Evolutionary conservation across 139 green algal genomes (phyloP), one percentile per base, ranked within the genome.

Genomic region (Limnomonas spitsbergensis): DNA sequence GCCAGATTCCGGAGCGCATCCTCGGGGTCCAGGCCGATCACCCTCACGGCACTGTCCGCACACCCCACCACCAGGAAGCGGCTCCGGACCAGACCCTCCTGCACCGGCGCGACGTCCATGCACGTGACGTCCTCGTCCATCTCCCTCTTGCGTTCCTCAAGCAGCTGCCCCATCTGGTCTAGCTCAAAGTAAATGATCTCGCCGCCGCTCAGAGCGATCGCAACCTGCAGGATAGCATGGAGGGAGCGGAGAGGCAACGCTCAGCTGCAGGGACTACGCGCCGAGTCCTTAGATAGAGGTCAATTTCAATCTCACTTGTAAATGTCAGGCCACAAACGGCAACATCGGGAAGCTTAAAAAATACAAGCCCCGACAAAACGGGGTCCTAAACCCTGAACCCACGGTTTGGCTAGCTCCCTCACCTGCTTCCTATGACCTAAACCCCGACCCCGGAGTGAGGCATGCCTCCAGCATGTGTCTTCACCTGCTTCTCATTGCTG

Each of bases 171-270:
- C 66, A 90, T 89, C 35, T 81, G 24, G 69, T 95, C 93, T 76
- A 99, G 90, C 90, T 99, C 96, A 81, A 99, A 99, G 80, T 98
- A 97, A 27, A 97, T 88, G 77, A 99, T 53, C 77, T 98, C 92
- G 7, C 95, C 95, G 26, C 94, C 95, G 29, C 85, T 77, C n/a
- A 98, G 84, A 20, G 93, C 90, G 20, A 97, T 91, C 24, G 92
- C 90, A 6, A 94, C 91, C 82, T 86, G 66, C 31, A 39, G 34
- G 66, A 29, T 61, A 29, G 14, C 47, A n/a, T n/a, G n/a, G n/a
- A n/a, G n/a, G n/a, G n/a, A n/a, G n/a, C n/a, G n/a, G n/a, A n/a
- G n/a, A n/a, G n/a, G n/a, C n/a, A n/a, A n/a, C n/a, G n/a, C n/a
- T n/a, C n/a, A n/a, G n/a, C n/a, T n/a, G n/a, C n/a, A n/a, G n/a